phyloP scores from a whole-genome alignment of 768 basidiomycete genomes.

The Rhizopogon vulgaris region DNA sequence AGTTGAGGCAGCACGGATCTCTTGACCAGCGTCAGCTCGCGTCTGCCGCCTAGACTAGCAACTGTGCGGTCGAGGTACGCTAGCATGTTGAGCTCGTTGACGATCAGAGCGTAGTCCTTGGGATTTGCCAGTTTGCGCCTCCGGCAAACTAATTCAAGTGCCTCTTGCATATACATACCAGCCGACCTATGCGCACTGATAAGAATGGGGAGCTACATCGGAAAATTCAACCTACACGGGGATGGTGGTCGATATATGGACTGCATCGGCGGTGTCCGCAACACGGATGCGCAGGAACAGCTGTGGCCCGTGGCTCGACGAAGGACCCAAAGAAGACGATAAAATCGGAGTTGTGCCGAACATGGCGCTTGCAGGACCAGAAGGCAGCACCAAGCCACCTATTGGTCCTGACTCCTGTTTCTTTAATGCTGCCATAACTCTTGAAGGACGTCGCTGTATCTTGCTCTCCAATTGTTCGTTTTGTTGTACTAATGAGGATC shows the following conservation, averaged over 20 bases:
- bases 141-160: constrained; percentile 77
- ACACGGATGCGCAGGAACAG: constrained; percentile 81
- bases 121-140: constrained; percentile 61
- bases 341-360: constrained; percentile 48
- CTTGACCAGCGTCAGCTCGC: constrained; percentile 77
- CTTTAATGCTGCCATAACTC: constrained; percentile 52
- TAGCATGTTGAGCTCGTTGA: constrained; percentile 56
- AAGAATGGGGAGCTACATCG: neutral
- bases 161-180: constrained; percentile 97
- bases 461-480: constrained; percentile 75
- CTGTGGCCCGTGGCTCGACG: constrained; percentile 69
- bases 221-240: constrained; percentile 61
- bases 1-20: constrained; percentile 68
- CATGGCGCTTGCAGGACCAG: constrained; percentile 37
- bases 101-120: constrained; percentile 78
- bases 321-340: constrained; percentile 65
- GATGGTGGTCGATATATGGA: constrained; percentile 85
- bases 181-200: constrained; percentile 47
- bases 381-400: constrained; percentile 32
- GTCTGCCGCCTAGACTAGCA: constrained; percentile 86
- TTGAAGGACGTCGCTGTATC: constrained; percentile 77
- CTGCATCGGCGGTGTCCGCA: constrained; percentile 73
- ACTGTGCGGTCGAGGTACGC: constrained; percentile 94
- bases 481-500: constrained; percentile 50
- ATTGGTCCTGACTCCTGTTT: constrained; percentile 43